phyloP scores from a whole-genome alignment of 345 rosid species.

The Raphanus raphanistrum region DNA sequence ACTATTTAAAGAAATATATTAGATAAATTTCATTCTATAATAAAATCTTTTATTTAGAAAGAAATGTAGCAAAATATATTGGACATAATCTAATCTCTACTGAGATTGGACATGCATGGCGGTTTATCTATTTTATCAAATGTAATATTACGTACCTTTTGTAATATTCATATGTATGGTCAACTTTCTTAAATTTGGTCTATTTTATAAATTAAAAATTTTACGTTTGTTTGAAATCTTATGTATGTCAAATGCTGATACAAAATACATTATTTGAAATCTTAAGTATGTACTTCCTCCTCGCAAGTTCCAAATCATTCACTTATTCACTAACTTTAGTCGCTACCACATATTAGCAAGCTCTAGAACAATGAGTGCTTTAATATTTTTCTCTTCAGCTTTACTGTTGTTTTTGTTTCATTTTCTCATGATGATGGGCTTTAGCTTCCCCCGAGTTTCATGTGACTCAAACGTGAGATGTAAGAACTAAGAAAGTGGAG shows the following conservation, averaged over 20 bases:
- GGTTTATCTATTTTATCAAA: background rate
- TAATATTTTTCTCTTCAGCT: background rate
- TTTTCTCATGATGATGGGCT: slow-evolving; percentile 27
- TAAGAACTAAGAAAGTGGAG: slow-evolving; percentile 26
- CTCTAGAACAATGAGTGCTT: background rate
- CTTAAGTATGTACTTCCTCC: too few species aligned
- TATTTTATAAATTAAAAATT: background rate
- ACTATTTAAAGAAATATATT: too few species aligned
- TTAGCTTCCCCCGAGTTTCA: slow-evolving; percentile 19
- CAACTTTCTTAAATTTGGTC: background rate
- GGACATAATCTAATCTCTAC: too few species aligned
- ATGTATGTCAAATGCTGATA: background rate
- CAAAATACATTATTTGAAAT: background rate
- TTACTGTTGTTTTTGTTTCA: background rate
- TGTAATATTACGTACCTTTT: background rate
- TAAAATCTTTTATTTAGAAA: too few species aligned
- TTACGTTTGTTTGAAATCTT: background rate
- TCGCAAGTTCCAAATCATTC: background rate
- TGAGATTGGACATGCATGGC: too few species aligned
- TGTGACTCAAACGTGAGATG: slow-evolving; percentile 13
- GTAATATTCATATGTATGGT: background rate
- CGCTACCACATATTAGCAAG: background rate
- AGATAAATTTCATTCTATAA: too few species aligned
- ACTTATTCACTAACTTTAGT: background rate
- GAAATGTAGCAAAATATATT: too few species aligned